phyloP scores from a whole-genome alignment of 2,329 filamentous ascomycete species.

The Trichoderma semiorbis region DNA sequence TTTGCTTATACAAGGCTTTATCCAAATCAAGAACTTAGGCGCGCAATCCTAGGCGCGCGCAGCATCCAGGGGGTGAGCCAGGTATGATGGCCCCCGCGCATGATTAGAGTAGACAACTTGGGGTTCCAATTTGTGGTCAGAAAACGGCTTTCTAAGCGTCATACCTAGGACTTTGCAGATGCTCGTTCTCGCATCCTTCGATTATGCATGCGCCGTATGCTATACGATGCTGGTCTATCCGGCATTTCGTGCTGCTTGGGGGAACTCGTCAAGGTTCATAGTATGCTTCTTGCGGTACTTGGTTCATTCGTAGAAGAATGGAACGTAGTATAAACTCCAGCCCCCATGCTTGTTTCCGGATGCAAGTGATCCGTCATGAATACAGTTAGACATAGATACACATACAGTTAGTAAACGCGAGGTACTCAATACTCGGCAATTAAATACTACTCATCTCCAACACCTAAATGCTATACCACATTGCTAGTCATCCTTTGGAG shows the following conservation, averaged over 20 bases:
- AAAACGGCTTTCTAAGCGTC: neutral
- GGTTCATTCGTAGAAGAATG: neutral
- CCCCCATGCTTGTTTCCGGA: neutral
- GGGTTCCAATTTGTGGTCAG: neutral
- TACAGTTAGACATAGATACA: neutral
- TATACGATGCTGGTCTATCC: neutral
- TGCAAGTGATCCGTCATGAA: neutral
- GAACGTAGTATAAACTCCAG: neutral
- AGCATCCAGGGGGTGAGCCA: neutral
- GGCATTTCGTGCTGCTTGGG: neutral
- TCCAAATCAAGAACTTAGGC: neutral
- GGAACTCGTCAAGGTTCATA: neutral
- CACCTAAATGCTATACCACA: neutral
- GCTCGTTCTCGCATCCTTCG: neutral
- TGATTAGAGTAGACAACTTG: neutral
- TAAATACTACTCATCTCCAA: neutral
- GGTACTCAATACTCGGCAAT: neutral
- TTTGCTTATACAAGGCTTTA: neutral
- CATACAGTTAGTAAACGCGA: neutral
- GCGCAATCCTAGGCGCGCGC: neutral
- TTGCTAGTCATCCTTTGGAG: fast-evolving
- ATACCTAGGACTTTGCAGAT: neutral
- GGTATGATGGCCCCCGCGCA: neutral
- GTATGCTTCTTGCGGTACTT: neutral
- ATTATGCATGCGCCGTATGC: neutral